These are phyloP conservation scores for Auricularia heimuer DNA, from an alignment of 768 basidiomycete species.

Conservation along the genomic window DNA sequence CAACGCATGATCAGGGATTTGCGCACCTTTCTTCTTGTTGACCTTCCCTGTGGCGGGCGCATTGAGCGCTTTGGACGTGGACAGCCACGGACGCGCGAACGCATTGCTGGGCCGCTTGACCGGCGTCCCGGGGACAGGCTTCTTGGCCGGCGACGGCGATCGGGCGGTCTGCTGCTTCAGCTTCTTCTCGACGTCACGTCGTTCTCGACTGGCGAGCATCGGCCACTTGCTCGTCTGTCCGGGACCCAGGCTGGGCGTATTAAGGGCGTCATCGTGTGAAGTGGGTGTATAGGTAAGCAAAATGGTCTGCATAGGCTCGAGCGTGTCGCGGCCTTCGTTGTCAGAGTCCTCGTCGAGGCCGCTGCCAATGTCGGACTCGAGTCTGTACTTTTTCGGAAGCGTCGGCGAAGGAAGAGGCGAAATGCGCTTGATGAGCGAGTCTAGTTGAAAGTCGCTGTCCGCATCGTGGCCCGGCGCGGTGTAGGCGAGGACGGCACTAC, in stretches of 20 bases:
- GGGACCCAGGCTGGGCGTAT: constrained; percentile 56
- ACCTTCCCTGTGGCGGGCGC: constrained; percentile 2
- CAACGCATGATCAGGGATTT: too few relatives aligned
- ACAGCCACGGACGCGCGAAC: constrained; percentile 13
- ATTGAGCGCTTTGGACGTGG: constrained; percentile 14
- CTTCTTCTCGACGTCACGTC: constrained; percentile 20
- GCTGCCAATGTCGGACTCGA: constrained; percentile 55
- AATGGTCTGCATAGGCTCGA: constrained; percentile 9
- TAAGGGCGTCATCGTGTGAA: constrained; percentile 36
- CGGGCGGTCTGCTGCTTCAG: constrained; percentile 6
- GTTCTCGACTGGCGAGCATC: constrained; percentile 27
- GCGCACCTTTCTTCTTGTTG: constrained; percentile 1
- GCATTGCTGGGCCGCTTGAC: constrained; percentile 46
- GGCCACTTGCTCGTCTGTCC: constrained; percentile 57
- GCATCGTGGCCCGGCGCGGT: constrained; percentile 4
- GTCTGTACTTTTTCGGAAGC: constrained; percentile 51
- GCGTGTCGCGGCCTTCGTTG: constrained; percentile 18
- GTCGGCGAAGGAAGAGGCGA: constrained; percentile 23
- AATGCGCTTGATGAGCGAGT: constrained; percentile 30
- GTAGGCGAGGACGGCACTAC: constrained; percentile 24
- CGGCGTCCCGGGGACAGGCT: constrained; percentile 69
- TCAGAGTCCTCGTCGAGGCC: constrained; percentile 18
- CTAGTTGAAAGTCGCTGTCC: constrained; percentile 31
- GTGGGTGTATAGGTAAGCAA: constrained; percentile 42
- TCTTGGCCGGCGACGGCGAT: constrained; percentile 24